Conservation (phyloP, 495 filamentous ascomycete genomes). For the Beverwykella pulmonaria region DNA sequence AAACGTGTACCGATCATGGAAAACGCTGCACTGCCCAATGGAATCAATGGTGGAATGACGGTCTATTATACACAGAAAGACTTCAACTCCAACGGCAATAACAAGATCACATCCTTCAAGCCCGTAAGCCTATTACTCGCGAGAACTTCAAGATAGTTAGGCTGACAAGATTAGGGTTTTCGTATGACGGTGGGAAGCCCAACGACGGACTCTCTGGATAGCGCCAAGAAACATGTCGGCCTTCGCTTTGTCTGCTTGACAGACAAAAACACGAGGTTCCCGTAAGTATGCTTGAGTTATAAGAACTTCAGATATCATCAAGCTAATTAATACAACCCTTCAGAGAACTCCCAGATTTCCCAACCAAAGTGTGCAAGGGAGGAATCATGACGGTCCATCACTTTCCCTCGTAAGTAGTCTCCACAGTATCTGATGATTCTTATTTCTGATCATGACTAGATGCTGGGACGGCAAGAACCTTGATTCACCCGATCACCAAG, state of each 20-base stretch:
- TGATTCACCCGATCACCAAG: slow-evolving; percentile 14
- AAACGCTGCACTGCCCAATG: slow-evolving; percentile 51
- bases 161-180: slow-evolving; percentile 50
- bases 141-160: neutral
- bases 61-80: slow-evolving; percentile 52
- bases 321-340: no score
- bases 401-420: slow-evolving; percentile 56
- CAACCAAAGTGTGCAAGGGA: slow-evolving; percentile 48
- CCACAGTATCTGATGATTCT: slow-evolving; percentile 43
- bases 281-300: neutral
- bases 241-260: slow-evolving; percentile 55
- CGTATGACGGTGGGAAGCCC: slow-evolving; percentile 58
- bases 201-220: slow-evolving; percentile 38
- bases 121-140: slow-evolving; percentile 41
- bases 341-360: slow-evolving; percentile 51
- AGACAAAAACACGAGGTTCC: slow-evolving; percentile 48
- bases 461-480: slow-evolving; percentile 37
- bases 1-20: slow-evolving; percentile 50
- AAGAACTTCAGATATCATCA: neutral
- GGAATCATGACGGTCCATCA: slow-evolving; percentile 58
- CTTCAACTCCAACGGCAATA: slow-evolving; percentile 52
- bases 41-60: slow-evolving; percentile 55
- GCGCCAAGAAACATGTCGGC: slow-evolving; percentile 41
- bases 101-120: slow-evolving; percentile 52
- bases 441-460: slow-evolving; percentile 12